Percentiles rank a stretch among this genome's conserved stretches.
These are phyloP conservation scores for Neurospora sp. DNA, from an alignment of 495 filamentous ascomycete genomes.

Conservation along the genomic window DNA sequence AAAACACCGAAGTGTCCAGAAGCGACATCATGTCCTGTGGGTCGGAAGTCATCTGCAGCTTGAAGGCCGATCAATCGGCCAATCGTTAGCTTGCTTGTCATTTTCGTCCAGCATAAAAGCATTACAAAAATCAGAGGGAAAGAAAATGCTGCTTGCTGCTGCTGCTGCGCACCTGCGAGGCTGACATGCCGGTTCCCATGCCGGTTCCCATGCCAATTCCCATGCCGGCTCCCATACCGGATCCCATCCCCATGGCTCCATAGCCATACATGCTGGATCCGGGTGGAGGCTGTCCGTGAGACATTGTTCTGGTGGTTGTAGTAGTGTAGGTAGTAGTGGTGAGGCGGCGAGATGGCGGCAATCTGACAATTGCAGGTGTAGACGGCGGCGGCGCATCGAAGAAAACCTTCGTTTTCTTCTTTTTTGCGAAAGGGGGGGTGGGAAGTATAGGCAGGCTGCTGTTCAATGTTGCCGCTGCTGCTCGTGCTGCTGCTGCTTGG, in stretches of 20 bases:
- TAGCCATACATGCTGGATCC: slow-evolving; percentile 26
- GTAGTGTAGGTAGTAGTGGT: background rate
- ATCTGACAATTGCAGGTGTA: slow-evolving; percentile 2
- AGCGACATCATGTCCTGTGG: slow-evolving; percentile 12
- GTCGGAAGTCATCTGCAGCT: slow-evolving; percentile 20
- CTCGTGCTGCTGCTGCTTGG: background rate
- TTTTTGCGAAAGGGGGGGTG: background rate
- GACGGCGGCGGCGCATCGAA: background rate
- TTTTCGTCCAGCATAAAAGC: background rate
- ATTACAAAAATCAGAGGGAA: background rate
- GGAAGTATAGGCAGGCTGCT: background rate
- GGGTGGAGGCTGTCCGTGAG: slow-evolving; percentile 24
- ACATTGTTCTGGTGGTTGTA: slow-evolving; percentile 20
- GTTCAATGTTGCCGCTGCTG: background rate
- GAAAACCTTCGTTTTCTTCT: background rate
- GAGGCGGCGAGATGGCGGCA: slow-evolving; percentile 2
- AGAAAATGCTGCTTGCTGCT: background rate
- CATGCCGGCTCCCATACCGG: background rate
- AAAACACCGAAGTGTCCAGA: slow-evolving; percentile 27
- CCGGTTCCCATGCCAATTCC: background rate
- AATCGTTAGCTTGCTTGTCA: slow-evolving; percentile 9
- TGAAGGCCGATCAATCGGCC: slow-evolving; percentile 3
- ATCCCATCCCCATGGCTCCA: slow-evolving; percentile 6
- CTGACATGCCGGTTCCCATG: slow-evolving; percentile 3
- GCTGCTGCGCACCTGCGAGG: slow-evolving; percentile 8